A percentile compares a stretch with the other conserved stretches of the same genome.
Conservation (phyloP, 371 early-diverging fungal species). For the Haplosporangium sp. region DNA sequence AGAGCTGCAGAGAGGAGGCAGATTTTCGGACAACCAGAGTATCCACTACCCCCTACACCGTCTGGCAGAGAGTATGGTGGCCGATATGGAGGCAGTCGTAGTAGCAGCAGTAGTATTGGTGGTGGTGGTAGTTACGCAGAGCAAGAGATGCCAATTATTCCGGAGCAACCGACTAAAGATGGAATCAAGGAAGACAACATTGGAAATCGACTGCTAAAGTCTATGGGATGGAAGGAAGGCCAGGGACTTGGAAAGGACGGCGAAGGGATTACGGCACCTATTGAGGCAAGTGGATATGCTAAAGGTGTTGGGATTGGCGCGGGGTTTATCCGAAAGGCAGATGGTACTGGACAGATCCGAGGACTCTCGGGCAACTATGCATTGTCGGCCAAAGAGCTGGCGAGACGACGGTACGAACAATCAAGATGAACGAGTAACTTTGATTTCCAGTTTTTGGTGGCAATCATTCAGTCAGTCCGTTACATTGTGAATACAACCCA, state of each 20-base stretch:
- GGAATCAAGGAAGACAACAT: slow-evolving; percentile 62
- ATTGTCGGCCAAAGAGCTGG: slow-evolving; percentile 48
- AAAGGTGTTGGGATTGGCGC: slow-evolving; percentile 53
- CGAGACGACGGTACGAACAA: slow-evolving; percentile 51
- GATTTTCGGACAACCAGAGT: slow-evolving; percentile 71
- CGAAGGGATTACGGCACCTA: slow-evolving; percentile 54
- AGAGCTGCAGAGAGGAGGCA: slow-evolving; percentile 76
- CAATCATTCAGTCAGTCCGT: no score
- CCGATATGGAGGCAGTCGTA: slow-evolving; percentile 9
- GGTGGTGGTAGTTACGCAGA: slow-evolving; percentile 8
- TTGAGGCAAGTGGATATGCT: slow-evolving; percentile 49
- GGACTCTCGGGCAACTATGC: slow-evolving; percentile 37
- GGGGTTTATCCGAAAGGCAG: slow-evolving; percentile 34
- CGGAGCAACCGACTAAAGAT: slow-evolving; percentile 55
- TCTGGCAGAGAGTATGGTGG: slow-evolving; percentile 14
- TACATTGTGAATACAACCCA: no score
- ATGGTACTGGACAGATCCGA: slow-evolving; percentile 11
- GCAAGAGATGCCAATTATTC: slow-evolving; percentile 24
- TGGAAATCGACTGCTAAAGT: slow-evolving; percentile 69
- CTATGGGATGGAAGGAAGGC: slow-evolving; percentile 81
- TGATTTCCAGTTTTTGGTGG: no score
- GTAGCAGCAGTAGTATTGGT: slow-evolving; percentile 9
- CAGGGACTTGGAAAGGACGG: slow-evolving; percentile 70
- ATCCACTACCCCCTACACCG: slow-evolving; percentile 53
- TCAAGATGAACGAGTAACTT: slow-evolving; percentile 13